phyloP scores from a whole-genome alignment of 2,329 filamentous ascomycete species.

The Alternaria tenuissima region DNA sequence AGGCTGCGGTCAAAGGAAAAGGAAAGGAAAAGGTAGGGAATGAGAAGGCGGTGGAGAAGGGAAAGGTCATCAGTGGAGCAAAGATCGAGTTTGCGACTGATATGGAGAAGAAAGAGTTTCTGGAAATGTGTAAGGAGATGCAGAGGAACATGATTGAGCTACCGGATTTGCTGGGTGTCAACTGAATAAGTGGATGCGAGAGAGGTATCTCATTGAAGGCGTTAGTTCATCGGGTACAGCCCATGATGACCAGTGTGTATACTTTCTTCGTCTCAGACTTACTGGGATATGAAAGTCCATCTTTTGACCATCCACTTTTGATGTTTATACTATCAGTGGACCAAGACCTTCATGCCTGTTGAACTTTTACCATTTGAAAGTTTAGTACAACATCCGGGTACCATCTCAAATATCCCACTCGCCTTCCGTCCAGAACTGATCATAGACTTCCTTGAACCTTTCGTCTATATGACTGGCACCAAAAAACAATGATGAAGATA shows the following conservation, averaged over 20 bases:
- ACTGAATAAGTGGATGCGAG: constrained; percentile 14
- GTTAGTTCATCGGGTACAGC: fast-evolving
- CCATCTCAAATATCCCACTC: neutral
- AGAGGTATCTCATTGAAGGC: too few relatives aligned
- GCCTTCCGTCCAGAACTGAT: neutral
- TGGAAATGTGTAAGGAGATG: constrained; percentile 49
- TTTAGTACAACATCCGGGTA: neutral
- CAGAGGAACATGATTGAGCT: constrained; percentile 50
- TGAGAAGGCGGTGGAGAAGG: constrained; percentile 38
- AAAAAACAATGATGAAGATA: too few relatives aligned
- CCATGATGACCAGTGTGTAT: fast-evolving
- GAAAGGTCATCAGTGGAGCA: constrained; percentile 53
- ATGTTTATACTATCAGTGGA: too few relatives aligned
- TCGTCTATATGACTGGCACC: too few relatives aligned
- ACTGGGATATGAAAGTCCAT: fast-evolving
- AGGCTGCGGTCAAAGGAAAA: constrained; percentile 8
- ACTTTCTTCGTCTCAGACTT: neutral
- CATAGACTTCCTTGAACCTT: neutral
- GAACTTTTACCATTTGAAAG: neutral
- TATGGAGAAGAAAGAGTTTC: constrained; percentile 52
- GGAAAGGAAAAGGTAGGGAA: constrained; percentile 17
- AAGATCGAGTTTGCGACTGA: constrained; percentile 56
- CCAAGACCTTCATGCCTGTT: too few relatives aligned
- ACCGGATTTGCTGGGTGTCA: constrained; percentile 48
- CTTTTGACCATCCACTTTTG: too few relatives aligned